phyloP scores from a whole-genome alignment of 768 basidiomycete species.

The Macrocybe gigantea region DNA sequence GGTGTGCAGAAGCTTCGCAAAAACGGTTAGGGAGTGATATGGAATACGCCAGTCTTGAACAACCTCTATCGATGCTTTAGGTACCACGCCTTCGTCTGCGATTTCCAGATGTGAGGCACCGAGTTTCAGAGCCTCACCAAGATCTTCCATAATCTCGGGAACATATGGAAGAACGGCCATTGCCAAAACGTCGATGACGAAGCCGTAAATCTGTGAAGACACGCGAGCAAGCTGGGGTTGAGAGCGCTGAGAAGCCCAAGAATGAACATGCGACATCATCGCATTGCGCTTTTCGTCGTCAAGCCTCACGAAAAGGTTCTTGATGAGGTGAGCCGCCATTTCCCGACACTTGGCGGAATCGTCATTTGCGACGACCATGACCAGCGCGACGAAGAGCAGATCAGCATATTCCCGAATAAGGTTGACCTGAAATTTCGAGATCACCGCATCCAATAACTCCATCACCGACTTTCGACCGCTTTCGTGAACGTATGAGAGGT shows the following conservation, averaged over 20 bases:
- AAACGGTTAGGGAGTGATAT: conserved; percentile 69
- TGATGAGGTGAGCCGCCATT: conserved; percentile 81
- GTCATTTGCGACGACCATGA: conserved; percentile 93
- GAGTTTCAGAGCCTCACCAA: conserved; percentile 41
- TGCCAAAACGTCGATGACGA: conserved; percentile 68
- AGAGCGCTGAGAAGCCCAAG: conserved; percentile 66
- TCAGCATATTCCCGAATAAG: conserved; percentile 79
- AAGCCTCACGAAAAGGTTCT: conserved; percentile 65
- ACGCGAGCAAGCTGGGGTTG: conserved; percentile 65
- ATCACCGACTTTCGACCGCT: conserved; percentile 91
- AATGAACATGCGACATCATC: conserved; percentile 66
- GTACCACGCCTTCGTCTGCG: conserved; percentile 37
- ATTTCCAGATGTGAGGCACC: conserved; percentile 34
- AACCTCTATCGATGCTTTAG: conserved; percentile 37
- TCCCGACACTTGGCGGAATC: conserved; percentile 85
- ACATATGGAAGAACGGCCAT: conserved; percentile 39
- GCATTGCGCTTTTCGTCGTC: conserved; percentile 49
- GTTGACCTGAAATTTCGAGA: conserved; percentile 75
- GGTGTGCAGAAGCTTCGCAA: conserved; percentile 57
- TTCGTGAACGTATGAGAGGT: conserved; percentile 86
- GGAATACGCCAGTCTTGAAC: conserved; percentile 76
- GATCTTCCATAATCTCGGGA: conserved; percentile 47
- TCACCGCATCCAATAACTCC: conserved; percentile 81
- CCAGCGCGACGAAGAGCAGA: conserved; percentile 84
- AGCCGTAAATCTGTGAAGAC: conserved; percentile 76